A percentile compares a stretch with the other conserved stretches of the same genome.
Conservation (phyloP, 495 filamentous ascomycete species). For the Aspergillus affinis region DNA sequence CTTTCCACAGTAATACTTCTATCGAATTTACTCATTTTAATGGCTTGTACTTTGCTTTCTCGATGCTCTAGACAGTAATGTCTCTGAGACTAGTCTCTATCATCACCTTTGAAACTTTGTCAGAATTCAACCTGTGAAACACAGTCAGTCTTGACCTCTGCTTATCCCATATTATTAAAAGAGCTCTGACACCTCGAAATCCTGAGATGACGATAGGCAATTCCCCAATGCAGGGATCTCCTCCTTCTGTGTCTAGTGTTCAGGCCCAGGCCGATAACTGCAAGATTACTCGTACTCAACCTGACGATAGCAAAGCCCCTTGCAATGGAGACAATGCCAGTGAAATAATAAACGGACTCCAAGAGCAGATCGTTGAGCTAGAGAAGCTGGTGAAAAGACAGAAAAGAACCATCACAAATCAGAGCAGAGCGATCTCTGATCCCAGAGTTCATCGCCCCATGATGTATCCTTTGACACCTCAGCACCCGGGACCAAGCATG, state of each 20-base stretch:
- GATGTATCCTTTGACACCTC: conserved; percentile 15
- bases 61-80: too few species aligned
- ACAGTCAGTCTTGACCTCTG: not conserved
- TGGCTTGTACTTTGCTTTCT: too few species aligned
- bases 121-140: not conserved
- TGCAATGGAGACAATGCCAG: conserved; percentile 1
- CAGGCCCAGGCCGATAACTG: not conserved
- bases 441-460: conserved; percentile 12
- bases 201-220: not conserved
- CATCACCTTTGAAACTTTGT: not conserved
- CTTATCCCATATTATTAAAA: not conserved
- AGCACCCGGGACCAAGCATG: conserved; percentile 2
- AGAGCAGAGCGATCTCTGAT: conserved; percentile 30
- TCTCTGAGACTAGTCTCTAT: too few species aligned
- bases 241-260: not conserved
- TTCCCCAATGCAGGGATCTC: not conserved
- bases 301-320: not conserved
- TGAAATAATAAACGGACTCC: conserved; percentile 12
- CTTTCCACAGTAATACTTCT: too few species aligned
- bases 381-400: conserved; percentile 23
- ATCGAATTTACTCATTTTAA: too few species aligned
- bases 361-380: conserved; percentile 19
- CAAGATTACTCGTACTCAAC: not conserved
- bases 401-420: conserved; percentile 26
- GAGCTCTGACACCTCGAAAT: not conserved